Evolutionary conservation across 805 yeast species (phyloP).

Genomic region (Monosporozyma siamensis): DNA sequence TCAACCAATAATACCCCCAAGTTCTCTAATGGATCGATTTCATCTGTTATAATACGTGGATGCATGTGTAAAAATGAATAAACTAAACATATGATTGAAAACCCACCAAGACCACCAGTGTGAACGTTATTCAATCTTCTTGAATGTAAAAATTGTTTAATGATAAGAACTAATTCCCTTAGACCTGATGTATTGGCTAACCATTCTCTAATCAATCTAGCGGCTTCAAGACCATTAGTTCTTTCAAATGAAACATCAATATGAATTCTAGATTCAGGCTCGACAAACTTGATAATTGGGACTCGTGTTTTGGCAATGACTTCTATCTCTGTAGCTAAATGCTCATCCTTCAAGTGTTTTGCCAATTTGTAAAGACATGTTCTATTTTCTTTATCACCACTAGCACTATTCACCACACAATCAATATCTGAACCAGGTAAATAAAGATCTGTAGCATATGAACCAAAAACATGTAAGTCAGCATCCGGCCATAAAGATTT

Average conservation of each 20-base stretch:
- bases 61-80: conserved; percentile 71
- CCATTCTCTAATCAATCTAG: conserved; percentile 71
- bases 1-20: conserved; percentile 81
- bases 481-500: conserved; percentile 65
- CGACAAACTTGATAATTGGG: conserved; percentile 88
- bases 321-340: conserved; percentile 63
- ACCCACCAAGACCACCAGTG: conserved; percentile 92
- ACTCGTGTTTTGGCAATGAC: conserved; percentile 87
- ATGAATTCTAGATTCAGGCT: conserved; percentile 57
- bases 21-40: conserved; percentile 61
- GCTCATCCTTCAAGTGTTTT: conserved; percentile 50
- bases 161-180: conserved; percentile 68
- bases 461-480: conserved; percentile 81
- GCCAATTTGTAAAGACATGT: conserved; percentile 65
- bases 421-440: conserved; percentile 95
- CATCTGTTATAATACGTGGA: conserved; percentile 61
- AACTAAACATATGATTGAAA: conserved; percentile 80
- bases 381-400: conserved; percentile 50
- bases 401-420: conserved; percentile 67
- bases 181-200: conserved; percentile 62
- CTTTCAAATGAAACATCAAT: conserved; percentile 89
- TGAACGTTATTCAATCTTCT: conserved; percentile 78
- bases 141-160: conserved; percentile 76
- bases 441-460: conserved; percentile 86
- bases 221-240: conserved; percentile 74